Base-by-base conservation (phyloP, 2,329 filamentous ascomycete genomes). In the Aspergillus proliferans region DNA sequence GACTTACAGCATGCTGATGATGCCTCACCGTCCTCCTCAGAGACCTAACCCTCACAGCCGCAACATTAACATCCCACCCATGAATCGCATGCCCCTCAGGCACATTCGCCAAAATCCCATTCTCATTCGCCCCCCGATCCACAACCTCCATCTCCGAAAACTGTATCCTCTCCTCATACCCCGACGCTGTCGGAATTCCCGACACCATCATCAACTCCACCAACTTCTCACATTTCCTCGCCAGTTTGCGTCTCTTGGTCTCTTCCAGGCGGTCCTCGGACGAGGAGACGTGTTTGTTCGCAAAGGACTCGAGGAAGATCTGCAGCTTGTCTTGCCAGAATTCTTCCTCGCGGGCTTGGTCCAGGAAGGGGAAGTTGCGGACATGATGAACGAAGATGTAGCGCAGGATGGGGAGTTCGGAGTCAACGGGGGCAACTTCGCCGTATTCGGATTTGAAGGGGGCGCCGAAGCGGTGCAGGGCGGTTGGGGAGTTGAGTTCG, bases 181-280 rank as follows among this genome's bases (percentile, higher is more conserved):
- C 93, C 4, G 91, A 96, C 3, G 93, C 90, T 1, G 93, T 98
- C 30, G 88, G 88, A 50, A 98, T 86, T 34, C 93, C 93, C 6
- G 92, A 97, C 7, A 98, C 93, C 90, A 98, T 96, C 93, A 98
- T 98, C 52, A 98, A 77, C 76, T 98, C 93, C 9, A 98, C 88
- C 50, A 98, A 75, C 74, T 98, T 98, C 68, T 93, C 86, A 43
- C 88, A 89, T 78, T 98, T 98, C 60, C 85, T 78, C 3, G 93
- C 92, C 56, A 98, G 74, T 70, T 98, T 98, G 56, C 85, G 81
- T 50, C 93, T 82, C 75, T 98, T 98, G 8, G 93, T 97, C 71
- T 96, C 90, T 71, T 98, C 93, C 26, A 97, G 75, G 3, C 93
- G 83, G 67, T 98, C 93, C 71, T 97, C 93, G 4, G 92, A 96